Conservation (phyloP, 1,284 basidiomycete genomes). For the Caloboletus inedulis region DNA sequence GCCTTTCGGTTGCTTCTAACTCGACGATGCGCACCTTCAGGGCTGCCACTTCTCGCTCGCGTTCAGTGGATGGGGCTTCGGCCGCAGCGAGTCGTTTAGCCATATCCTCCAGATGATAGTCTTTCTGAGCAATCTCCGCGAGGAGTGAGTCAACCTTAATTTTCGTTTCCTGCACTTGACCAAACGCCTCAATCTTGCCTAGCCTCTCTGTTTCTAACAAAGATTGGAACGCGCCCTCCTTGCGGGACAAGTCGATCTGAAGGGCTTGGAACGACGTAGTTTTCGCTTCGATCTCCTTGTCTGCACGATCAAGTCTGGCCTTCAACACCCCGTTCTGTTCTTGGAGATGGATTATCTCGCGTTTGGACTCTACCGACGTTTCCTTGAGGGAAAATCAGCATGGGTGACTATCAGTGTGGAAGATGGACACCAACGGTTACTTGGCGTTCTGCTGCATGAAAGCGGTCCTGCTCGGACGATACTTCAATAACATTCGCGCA, state of each 20-base stretch:
- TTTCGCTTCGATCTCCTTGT: constrained; percentile 16
- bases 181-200: constrained; percentile 20
- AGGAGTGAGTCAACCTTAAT: constrained; percentile 22
- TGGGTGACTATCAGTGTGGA: background rate
- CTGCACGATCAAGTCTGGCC: constrained; percentile 13
- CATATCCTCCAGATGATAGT: constrained; percentile 23
- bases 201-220: constrained; percentile 25
- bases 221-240: constrained; percentile 26
- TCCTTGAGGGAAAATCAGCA: constrained; percentile 21
- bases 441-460: constrained; percentile 19
- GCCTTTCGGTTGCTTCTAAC: constrained; percentile 30
- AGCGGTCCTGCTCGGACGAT: constrained; percentile 17
- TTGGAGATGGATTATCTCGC: constrained; percentile 19
- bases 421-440: constrained; percentile 13
- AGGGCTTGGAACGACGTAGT: constrained; percentile 14
- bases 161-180: constrained; percentile 22
- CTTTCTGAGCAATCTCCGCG: constrained; percentile 22
- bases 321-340: constrained; percentile 25
- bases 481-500: background rate
- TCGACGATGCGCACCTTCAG: constrained; percentile 29
- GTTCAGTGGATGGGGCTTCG: constrained; percentile 22
- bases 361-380: constrained; percentile 11
- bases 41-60: constrained; percentile 24
- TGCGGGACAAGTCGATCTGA: constrained; percentile 26
- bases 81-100: constrained; percentile 19